Percentiles rank a stretch among this genome's conserved stretches.
Evolutionary conservation across 306 rosid genomes (phyloP).

Genomic region (Calophaca sinica): DNA sequence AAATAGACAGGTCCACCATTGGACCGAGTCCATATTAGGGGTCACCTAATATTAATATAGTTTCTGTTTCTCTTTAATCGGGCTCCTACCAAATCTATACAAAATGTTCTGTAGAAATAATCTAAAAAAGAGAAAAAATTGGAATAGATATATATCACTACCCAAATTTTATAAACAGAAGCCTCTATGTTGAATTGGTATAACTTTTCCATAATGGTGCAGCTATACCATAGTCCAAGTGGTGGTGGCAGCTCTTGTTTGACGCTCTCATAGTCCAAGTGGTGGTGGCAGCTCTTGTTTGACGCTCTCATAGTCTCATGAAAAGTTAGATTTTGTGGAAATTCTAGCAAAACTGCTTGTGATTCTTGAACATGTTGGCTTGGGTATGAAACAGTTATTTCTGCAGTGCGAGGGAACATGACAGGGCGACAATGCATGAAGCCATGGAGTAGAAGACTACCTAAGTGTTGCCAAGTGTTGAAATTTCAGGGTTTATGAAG

Average conservation of each 20-base stretch:
- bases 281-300: slow-evolving; percentile 7
- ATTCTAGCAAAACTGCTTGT: not conserved
- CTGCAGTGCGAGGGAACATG: slow-evolving; percentile 94
- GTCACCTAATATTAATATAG: no score
- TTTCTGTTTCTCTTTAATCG: not conserved
- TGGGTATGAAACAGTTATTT: slow-evolving; percentile 44
- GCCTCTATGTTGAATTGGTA: slow-evolving; percentile 11
- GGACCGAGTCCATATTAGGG: no score
- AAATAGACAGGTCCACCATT: no score
- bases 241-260: slow-evolving; percentile 7
- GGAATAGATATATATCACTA: slow-evolving; percentile 15
- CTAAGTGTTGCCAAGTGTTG: slow-evolving; percentile 85
- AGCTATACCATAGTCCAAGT: slow-evolving; percentile 19
- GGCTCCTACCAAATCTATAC: no score
- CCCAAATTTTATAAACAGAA: slow-evolving; percentile 2
- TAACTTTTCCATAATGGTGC: slow-evolving; percentile 19
- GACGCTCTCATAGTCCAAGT: slow-evolving; percentile 27
- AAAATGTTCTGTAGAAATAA: not conserved
- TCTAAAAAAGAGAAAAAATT: not conserved
- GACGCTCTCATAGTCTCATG: slow-evolving; percentile 17
- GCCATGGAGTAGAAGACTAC: slow-evolving; percentile 99
- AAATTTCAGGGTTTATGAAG: not conserved
- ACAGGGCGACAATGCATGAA: slow-evolving; percentile 97
- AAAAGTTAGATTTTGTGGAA: slow-evolving; percentile 15
- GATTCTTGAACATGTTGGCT: slow-evolving; percentile 39